phyloP scores from a whole-genome alignment of 768 basidiomycete species.

The Amanita fuliginea region DNA sequence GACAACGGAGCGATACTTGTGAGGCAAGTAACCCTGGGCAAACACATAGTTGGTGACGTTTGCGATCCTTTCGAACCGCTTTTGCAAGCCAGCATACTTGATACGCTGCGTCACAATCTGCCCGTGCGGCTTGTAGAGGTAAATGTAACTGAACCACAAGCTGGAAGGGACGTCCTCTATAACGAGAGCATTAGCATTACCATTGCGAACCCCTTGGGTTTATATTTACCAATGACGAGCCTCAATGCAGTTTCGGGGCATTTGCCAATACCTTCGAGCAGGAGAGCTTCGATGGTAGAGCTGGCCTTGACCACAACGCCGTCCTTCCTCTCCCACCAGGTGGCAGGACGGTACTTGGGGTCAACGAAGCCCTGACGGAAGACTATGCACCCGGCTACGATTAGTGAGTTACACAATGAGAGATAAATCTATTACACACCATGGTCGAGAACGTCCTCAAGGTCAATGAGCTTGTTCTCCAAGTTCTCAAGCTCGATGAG shows the following conservation, averaged over 20 bases:
- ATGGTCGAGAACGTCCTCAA: conserved; percentile 39
- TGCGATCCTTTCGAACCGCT: conserved; percentile 27
- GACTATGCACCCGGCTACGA: conserved; percentile 13
- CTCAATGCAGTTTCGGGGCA: conserved; percentile 32
- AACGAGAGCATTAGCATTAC: background rate
- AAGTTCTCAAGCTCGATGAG: conserved; percentile 35
- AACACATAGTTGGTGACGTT: conserved; percentile 40
- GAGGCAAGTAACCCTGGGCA: conserved; percentile 23
- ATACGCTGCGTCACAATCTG: conserved; percentile 30
- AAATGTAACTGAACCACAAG: conserved; percentile 35
- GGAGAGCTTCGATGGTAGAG: conserved; percentile 22
- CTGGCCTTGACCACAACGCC: conserved; percentile 25
- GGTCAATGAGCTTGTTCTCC: conserved; percentile 26
- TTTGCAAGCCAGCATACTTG: conserved; percentile 21
- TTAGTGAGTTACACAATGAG: conserved; percentile 10
- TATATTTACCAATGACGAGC: conserved; percentile 31
- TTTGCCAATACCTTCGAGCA: conserved; percentile 26
- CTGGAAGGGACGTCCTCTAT: conserved; percentile 28
- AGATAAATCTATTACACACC: conserved; percentile 14
- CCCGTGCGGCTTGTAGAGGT: conserved; percentile 20
- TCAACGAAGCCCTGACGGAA: conserved; percentile 38
- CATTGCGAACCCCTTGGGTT: background rate
- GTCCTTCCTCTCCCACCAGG: conserved; percentile 34
- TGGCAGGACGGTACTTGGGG: conserved; percentile 26
- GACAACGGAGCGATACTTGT: conserved; percentile 24